Evolutionary conservation across 169 alveolate genomes (phyloP).

Genomic region (Eimeria praecox): DNA sequence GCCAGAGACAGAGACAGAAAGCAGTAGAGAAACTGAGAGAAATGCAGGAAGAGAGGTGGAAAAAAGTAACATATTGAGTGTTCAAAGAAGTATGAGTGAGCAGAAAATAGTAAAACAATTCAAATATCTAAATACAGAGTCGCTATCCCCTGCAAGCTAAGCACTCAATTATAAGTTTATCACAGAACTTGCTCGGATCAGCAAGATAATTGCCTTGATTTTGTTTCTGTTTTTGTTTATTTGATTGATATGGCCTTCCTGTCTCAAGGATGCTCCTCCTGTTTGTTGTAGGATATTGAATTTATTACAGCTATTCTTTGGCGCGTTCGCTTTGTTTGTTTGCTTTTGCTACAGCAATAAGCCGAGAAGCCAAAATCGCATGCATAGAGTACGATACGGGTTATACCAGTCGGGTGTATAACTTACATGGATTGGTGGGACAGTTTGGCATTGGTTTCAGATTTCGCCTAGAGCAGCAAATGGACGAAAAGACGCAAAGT

Average conservation of each 20-base stretch:
- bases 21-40: background rate
- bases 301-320: background rate
- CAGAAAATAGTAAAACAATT: background rate
- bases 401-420: conserved; percentile 3
- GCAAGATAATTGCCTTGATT: too few relatives aligned
- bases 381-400: conserved; percentile 48
- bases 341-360: background rate
- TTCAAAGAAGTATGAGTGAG: background rate
- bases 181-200: background rate
- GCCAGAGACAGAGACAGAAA: too few relatives aligned
- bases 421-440: background rate
- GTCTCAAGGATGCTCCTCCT: background rate
- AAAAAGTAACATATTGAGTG: background rate
- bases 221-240: too few relatives aligned
- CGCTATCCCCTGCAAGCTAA: background rate
- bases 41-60: background rate
- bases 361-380: background rate
- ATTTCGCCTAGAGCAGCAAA: background rate
- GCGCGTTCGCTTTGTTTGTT: background rate
- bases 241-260: too few relatives aligned
- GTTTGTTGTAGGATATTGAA: background rate
- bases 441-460: background rate
- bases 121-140: background rate
- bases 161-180: background rate
- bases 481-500: too few relatives aligned